These are phyloP conservation scores for Sphenostylis stenocarpa DNA, from an alignment of 306 rosid genomes.

Conservation along the genomic window DNA sequence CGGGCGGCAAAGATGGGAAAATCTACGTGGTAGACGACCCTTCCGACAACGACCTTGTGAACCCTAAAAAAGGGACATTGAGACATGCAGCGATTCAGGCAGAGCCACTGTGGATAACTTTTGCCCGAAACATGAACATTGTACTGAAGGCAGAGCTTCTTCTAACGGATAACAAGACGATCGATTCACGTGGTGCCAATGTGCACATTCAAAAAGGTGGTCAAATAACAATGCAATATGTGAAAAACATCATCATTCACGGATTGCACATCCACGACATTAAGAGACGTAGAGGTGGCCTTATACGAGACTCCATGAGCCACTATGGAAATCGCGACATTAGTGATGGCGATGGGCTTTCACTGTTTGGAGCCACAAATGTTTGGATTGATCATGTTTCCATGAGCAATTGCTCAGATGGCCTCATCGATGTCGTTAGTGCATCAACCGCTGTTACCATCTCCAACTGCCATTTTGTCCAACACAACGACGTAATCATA, in stretches of 20 bases:
- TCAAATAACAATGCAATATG: constrained; percentile 52
- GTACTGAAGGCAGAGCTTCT: constrained; percentile 16
- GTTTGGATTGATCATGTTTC: constrained; percentile 62
- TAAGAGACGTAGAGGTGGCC: constrained; percentile 30
- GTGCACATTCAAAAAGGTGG: constrained; percentile 43
- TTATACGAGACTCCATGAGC: constrained; percentile 40
- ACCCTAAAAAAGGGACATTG: constrained; percentile 46
- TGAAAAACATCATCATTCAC: constrained; percentile 44
- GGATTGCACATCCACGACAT: constrained; percentile 41
- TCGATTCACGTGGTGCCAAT: constrained; percentile 51
- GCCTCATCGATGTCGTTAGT: constrained; percentile 41
- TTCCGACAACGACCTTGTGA: constrained; percentile 25
- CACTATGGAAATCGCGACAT: constrained; percentile 36
- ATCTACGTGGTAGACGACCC: constrained; percentile 35
- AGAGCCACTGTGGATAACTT: constrained; percentile 49
- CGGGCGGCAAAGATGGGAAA: constrained; percentile 44
- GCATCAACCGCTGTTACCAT: constrained; percentile 38
- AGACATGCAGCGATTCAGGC: constrained; percentile 35
- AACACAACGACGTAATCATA: constrained; percentile 46
- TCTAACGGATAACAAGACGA: constrained; percentile 24
- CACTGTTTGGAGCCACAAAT: constrained; percentile 37
- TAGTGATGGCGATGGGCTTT: constrained; percentile 59
- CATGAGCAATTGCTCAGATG: constrained; percentile 39
- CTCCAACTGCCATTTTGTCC: constrained; percentile 49
- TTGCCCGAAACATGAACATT: constrained; percentile 37